Evolutionary conservation across 1,139 yeast genomes (phyloP).

Genomic region (Sugiyamaella pinicola): DNA sequence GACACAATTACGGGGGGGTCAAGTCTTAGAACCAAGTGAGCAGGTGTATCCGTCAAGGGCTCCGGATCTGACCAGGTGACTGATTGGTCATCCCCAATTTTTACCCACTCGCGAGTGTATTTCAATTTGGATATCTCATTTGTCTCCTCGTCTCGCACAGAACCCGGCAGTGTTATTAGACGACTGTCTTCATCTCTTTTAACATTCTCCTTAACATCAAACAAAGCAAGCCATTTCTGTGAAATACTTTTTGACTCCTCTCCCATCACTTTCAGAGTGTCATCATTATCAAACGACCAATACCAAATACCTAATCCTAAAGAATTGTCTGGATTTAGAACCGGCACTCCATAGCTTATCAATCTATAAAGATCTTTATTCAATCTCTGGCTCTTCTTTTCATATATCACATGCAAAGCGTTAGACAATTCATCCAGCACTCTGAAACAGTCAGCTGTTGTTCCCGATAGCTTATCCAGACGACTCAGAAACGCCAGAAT

Average conservation of each 20-base stretch:
- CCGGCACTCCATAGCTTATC: conserved; percentile 37
- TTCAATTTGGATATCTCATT: conserved; percentile 27
- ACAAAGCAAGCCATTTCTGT: conserved; percentile 17
- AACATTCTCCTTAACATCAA: conserved; percentile 10
- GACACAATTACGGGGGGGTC: conserved; percentile 41
- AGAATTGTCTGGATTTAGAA: conserved; percentile 36
- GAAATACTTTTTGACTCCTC: background rate
- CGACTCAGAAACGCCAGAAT: conserved; percentile 39
- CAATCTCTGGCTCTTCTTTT: conserved; percentile 18
- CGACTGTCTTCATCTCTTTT: background rate
- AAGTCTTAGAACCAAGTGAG: conserved; percentile 39
- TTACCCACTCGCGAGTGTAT: conserved; percentile 37
- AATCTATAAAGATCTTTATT: conserved; percentile 6
- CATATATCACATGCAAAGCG: conserved; percentile 35
- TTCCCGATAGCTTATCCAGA: conserved; percentile 39
- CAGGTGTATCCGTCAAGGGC: conserved; percentile 34
- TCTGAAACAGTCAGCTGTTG: conserved; percentile 41
- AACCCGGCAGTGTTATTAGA: background rate
- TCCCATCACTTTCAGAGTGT: conserved; percentile 1
- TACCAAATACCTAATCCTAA: conserved; percentile 42
- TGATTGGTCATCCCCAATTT: conserved; percentile 23
- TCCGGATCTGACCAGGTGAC: conserved; percentile 34
- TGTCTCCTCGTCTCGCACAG: background rate
- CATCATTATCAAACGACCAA: conserved; percentile 30
- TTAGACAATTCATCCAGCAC: conserved; percentile 40